Evolutionary conservation across 495 filamentous ascomycete genomes (phyloP), one percentile per base, ranked within the genome.

Genomic region (Durotheca rogersii): DNA sequence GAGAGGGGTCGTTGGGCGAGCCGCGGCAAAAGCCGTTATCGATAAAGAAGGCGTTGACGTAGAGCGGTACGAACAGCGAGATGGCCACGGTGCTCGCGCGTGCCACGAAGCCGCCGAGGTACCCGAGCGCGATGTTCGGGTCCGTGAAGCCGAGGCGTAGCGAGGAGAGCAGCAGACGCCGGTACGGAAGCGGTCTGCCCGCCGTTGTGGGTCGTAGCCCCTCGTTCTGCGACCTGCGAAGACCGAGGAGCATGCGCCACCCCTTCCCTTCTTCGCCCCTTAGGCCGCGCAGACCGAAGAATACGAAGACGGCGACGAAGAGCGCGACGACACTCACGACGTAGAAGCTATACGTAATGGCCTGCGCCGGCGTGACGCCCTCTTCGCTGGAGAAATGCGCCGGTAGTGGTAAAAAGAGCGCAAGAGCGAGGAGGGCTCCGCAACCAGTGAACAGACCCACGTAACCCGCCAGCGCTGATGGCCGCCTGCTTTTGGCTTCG

Each of bases 1-100:
- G 78, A 0, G 72, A 78, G 1, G 75, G 75, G 46, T 79, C 75
- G 49, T 76, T 73, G 25, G 78, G 77, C 1, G 78, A 75, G 7
- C 80, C 81, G 37, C 78, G 69, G 70, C 93, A 98, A 37, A 85
- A 81, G 5, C 89, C 90, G 38, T 85, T 83, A n/a, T 65, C 68
- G 36, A 89, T 84, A 67, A 92, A 98, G 66, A 89, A 96, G 30
- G 84, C 77, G 60, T 99, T 96, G 48, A 95, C 81, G 52, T 83
- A 92, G 3, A 99, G 77, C 4, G 93, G 94, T 39, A 99, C 84
- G 71, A 96, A 99, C 6, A 96, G 75, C 1, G 89, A 92, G 43
- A 97, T 95, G 7, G 86, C 91, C 32, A 99, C 92, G 0, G 90
- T 95, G n/a, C 89, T 95, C 7, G 93, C 89, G 40, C 93, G 83